A percentile compares a stretch with the other conserved stretches of the same genome.
phyloP scores from a whole-genome alignment of 177 flowering plant genomes.

The Telopea speciosissima region DNA sequence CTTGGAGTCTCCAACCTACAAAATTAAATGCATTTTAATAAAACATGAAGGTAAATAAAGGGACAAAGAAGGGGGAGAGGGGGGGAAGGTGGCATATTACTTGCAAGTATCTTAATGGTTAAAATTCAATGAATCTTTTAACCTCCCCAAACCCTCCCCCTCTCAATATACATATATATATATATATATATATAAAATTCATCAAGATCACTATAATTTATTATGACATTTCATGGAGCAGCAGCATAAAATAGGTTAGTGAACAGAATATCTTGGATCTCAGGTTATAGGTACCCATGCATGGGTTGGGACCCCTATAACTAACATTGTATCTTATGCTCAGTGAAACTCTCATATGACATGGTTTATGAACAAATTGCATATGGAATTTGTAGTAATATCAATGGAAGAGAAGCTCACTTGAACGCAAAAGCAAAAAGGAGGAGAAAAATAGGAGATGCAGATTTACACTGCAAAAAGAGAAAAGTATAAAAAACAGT shows the following conservation, averaged over 20 bases:
- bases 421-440: conserved; percentile 98
- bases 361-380: background rate
- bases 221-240: background rate
- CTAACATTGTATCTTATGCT: no score
- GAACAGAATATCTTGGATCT: no score
- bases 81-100: background rate
- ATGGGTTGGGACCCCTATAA: no score
- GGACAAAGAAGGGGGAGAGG: background rate
- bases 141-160: no score
- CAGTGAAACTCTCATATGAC: background rate
- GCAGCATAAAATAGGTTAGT: background rate
- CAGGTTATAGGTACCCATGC: no score
- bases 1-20: conserved; percentile 95
- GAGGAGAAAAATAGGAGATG: conserved; percentile 91
- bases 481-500: conserved; percentile 3
- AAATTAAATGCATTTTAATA: conserved; percentile 11
- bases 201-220: background rate
- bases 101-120: conserved; percentile 2
- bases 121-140: background rate
- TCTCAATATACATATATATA: no score
- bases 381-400: conserved; percentile 2
- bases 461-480: conserved; percentile 93
- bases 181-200: background rate
- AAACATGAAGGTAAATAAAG: conserved; percentile 1
- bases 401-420: conserved; percentile 32